A percentile compares a stretch with the other conserved stretches of the same genome.
These are phyloP conservation scores for Talaromyces wortmannii DNA, from an alignment of 495 filamentous ascomycete genomes.

Conservation along the genomic window DNA sequence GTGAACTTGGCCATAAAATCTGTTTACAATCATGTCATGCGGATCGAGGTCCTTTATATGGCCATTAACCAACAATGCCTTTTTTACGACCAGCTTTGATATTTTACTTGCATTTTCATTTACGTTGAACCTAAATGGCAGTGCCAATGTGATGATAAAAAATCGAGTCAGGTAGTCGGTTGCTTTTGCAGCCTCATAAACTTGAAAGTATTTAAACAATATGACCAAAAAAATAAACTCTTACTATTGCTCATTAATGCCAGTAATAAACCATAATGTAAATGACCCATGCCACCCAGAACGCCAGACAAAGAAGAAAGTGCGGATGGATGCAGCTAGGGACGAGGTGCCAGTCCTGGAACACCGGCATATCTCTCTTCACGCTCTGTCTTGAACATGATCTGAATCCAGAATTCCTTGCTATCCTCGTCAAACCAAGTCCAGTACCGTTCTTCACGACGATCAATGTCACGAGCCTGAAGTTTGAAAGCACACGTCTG, in stretches of 20 bases:
- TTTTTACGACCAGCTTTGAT: neutral
- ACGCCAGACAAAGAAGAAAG: constrained; percentile 1
- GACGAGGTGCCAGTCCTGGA: constrained; percentile 68
- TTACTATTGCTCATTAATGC: no score
- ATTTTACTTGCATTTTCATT: neutral
- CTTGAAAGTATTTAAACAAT: no score
- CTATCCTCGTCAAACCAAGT: constrained; percentile 92
- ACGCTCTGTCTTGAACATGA: constrained; percentile 98
- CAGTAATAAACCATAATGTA: no score
- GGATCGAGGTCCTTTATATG: neutral
- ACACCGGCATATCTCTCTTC: constrained; percentile 94
- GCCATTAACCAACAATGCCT: no score
- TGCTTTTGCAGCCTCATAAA: no score
- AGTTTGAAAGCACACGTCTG: constrained; percentile 96
- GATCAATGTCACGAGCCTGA: constrained; percentile 89
- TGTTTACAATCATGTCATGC: neutral
- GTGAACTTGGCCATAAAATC: neutral
- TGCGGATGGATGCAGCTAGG: neutral
- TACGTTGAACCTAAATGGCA: no score
- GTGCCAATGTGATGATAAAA: no score
- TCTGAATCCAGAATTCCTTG: constrained; percentile 98
- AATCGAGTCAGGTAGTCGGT: no score
- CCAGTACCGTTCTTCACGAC: constrained; percentile 80
- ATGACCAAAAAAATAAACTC: no score
- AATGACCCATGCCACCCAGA: neutral